phyloP scores from a whole-genome alignment of 495 filamentous ascomycete species.

The Lophiotrema nucula region DNA sequence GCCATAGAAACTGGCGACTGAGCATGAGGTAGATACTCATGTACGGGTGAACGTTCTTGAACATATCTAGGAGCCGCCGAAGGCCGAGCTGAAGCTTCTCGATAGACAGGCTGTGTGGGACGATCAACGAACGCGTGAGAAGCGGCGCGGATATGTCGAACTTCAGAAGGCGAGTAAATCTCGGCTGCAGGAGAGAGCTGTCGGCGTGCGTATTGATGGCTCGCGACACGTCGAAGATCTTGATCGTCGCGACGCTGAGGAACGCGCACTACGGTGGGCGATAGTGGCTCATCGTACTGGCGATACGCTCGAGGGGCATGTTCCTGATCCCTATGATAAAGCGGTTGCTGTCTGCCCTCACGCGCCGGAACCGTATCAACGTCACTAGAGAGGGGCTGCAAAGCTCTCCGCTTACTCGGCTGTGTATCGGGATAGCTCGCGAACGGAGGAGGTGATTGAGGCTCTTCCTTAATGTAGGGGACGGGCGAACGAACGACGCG shows the following conservation, averaged over 20 bases:
- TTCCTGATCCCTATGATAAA: slow-evolving; percentile 34
- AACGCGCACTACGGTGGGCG: slow-evolving; percentile 43
- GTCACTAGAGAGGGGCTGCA: slow-evolving; percentile 46
- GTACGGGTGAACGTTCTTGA: slow-evolving; percentile 55
- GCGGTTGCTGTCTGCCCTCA: slow-evolving; percentile 35
- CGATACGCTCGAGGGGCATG: slow-evolving; percentile 18
- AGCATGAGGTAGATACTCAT: slow-evolving; percentile 30
- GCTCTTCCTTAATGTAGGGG: slow-evolving; percentile 82
- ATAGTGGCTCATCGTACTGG: slow-evolving; percentile 41
- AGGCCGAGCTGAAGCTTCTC: slow-evolving; percentile 49
- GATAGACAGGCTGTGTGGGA: slow-evolving; percentile 54
- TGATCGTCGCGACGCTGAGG: slow-evolving; percentile 51
- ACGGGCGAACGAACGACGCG: slow-evolving; percentile 41
- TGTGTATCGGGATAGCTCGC: slow-evolving; percentile 32
- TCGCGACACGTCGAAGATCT: slow-evolving; percentile 62
- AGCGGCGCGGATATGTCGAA: slow-evolving; percentile 49
- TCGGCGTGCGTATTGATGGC: slow-evolving; percentile 46
- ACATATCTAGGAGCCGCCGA: slow-evolving; percentile 46
- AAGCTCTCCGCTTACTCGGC: slow-evolving; percentile 49
- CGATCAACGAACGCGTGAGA: slow-evolving; percentile 62
- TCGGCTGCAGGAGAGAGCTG: slow-evolving; percentile 41
- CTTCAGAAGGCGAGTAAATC: slow-evolving; percentile 14
- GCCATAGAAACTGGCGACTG: slow-evolving; percentile 32
- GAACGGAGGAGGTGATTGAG: slow-evolving; percentile 76
- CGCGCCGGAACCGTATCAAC: slow-evolving; percentile 51